A percentile compares a stretch with the other conserved stretches of the same genome.
Conservation (phyloP, 148 eudicot species). For the Rhododendron molle region DNA sequence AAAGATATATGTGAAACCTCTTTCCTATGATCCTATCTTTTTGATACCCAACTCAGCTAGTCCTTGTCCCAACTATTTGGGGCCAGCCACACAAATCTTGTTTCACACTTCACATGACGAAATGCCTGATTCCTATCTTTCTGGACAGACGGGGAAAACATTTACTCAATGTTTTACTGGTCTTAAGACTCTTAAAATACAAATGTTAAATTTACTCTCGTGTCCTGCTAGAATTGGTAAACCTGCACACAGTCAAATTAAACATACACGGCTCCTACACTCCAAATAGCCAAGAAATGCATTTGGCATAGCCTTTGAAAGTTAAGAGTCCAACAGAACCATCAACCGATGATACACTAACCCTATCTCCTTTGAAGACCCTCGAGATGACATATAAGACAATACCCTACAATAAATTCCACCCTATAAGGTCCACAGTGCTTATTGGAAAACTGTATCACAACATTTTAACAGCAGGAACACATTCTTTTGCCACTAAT, state of each 20-base stretch:
- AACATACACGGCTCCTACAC: not conserved
- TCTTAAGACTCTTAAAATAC: not conserved
- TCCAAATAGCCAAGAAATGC: not conserved
- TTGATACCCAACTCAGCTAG: not conserved
- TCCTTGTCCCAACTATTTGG: not conserved
- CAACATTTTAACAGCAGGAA: not conserved
- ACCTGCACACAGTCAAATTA: not conserved
- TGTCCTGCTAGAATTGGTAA: not conserved
- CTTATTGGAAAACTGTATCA: not conserved
- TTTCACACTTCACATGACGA: not conserved
- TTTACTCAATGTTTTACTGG: not conserved
- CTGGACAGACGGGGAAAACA: not conserved
- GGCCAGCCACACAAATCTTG: not conserved
- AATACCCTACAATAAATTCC: not conserved
- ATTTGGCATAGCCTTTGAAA: not conserved
- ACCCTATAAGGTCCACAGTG: not conserved
- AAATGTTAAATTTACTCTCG: not conserved
- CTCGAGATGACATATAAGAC: not conserved
- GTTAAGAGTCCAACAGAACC: not conserved
- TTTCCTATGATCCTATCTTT: not conserved
- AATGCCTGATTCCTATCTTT: not conserved
- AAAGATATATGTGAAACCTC: not conserved
- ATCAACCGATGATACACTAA: not conserved
- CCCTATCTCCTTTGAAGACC: not conserved
- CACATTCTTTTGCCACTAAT: not conserved